phyloP scores from a whole-genome alignment of 1,284 basidiomycete genomes.

The Acaromyces ingoldii region DNA sequence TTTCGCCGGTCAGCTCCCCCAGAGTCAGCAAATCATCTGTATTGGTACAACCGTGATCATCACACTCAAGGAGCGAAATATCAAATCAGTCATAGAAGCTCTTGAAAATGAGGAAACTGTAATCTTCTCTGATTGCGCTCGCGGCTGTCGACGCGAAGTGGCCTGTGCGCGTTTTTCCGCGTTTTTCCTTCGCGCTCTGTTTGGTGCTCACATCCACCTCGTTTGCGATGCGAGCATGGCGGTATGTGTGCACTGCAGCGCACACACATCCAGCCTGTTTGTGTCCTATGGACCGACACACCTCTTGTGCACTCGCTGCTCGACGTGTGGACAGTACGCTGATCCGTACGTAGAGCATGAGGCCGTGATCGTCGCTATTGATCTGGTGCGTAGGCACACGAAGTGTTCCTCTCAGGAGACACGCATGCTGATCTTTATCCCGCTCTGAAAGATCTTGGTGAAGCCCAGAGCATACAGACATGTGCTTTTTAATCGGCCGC shows the following conservation, averaged over 20 bases:
- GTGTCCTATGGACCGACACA: conserved; percentile 15
- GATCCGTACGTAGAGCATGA: conserved; percentile 23
- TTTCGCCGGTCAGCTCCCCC: too few species aligned
- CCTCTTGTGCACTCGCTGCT: conserved; percentile 11
- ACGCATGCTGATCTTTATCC: neutral
- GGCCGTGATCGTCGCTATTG: conserved; percentile 12
- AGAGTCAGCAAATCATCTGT: too few species aligned
- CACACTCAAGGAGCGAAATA: too few species aligned
- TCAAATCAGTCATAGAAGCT: too few species aligned
- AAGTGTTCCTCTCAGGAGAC: neutral
- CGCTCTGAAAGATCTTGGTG: conserved; percentile 10
- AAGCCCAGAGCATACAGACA: conserved; percentile 23
- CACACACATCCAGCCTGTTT: conserved; percentile 5
- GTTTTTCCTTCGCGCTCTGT: too few species aligned
- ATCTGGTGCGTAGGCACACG: conserved; percentile 7
- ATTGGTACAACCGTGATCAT: too few species aligned
- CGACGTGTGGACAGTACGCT: conserved; percentile 7
- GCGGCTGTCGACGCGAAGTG: too few species aligned
- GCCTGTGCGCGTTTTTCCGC: too few species aligned
- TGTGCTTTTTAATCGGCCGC: conserved; percentile 13
- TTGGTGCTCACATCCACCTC: too few species aligned
- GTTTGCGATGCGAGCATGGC: too few species aligned
- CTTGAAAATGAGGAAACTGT: too few species aligned
- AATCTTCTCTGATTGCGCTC: too few species aligned
- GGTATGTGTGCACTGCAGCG: conserved; percentile 18